Conservation (phyloP, 371 early-diverging fungal genomes). For the Mucor piriformis region DNA sequence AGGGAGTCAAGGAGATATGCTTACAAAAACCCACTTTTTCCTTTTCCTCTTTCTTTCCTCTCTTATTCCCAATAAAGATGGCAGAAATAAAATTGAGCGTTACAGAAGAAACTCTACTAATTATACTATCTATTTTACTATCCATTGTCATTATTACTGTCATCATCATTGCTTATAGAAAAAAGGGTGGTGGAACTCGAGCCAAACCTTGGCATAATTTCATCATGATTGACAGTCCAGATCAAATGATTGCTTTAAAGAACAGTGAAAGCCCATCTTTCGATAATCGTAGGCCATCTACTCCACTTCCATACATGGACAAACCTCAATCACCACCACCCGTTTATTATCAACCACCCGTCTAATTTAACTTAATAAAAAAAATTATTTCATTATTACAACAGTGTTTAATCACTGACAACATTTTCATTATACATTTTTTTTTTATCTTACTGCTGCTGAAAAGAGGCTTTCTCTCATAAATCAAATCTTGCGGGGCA, state of each 20-base stretch:
- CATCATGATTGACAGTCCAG: conserved; percentile 30
- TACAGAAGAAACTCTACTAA: conserved; percentile 3
- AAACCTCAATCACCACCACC: conserved; percentile 20
- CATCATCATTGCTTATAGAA: not conserved
- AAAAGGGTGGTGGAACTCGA: not conserved
- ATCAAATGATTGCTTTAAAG: conserved; percentile 28
- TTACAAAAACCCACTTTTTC: not conserved
- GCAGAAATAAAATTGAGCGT: conserved; percentile 1
- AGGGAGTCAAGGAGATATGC: not conserved
- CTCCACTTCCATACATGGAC: not conserved
- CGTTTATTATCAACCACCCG: conserved; percentile 5
- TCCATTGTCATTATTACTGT: not conserved
- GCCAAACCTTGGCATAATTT: conserved; percentile 16
- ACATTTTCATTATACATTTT: too few species aligned
- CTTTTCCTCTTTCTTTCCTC: not conserved
- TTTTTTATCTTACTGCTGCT: too few species aligned
- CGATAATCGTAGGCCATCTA: conserved; percentile 2
- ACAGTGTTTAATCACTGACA: too few species aligned
- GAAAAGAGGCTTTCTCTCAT: not conserved
- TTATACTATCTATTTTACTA: not conserved
- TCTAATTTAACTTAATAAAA: not conserved
- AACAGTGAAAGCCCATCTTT: conserved; percentile 17
- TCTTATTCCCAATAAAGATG: not conserved
- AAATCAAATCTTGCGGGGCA: not conserved
- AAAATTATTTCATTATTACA: not conserved